phyloP scores from a whole-genome alignment of 2,329 filamentous ascomycete species.

The Exophiala oligosperma region DNA sequence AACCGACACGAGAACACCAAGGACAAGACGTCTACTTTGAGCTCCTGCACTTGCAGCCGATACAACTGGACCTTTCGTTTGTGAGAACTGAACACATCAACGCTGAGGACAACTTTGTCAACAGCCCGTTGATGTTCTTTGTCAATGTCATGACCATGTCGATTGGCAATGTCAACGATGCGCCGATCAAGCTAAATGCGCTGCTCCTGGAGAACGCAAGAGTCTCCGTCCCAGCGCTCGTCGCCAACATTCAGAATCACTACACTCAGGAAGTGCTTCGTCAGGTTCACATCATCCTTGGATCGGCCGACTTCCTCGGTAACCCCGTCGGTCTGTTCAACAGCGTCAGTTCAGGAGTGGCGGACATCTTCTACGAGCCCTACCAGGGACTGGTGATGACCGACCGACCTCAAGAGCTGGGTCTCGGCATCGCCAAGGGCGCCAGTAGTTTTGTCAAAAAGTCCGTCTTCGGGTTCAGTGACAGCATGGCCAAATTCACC shows the following conservation, averaged over 20 bases:
- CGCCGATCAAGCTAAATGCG: conserved; percentile 88
- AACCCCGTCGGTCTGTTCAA: conserved; percentile 98
- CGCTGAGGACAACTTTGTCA: conserved; percentile 87
- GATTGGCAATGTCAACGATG: conserved; percentile 98
- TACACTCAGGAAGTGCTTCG: conserved; percentile 96
- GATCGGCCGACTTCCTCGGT: conserved; percentile 94
- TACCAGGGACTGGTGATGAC: conserved; percentile 98
- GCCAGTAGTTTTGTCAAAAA: conserved; percentile 98
- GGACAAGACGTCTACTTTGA: conserved; percentile 98
- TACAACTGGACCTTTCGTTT: conserved; percentile 96
- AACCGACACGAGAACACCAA: conserved; percentile 78
- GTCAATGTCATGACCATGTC: conserved; percentile 99
- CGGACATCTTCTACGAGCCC: conserved; percentile 98
- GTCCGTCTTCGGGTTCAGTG: conserved; percentile 93
- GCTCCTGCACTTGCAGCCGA: conserved; percentile 92
- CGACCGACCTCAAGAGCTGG: conserved; percentile 91
- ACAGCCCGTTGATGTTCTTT: conserved; percentile 97
- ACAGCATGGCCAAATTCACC: conserved; percentile 97
- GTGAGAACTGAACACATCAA: conserved; percentile 96
- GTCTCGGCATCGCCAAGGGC: conserved; percentile 91
- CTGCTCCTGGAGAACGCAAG: conserved; percentile 93
- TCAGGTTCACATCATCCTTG: conserved; percentile 95
- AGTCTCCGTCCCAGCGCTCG: conserved; percentile 79
- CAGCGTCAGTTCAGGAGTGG: conserved; percentile 94
- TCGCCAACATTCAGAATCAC: conserved; percentile 85